Base-by-base conservation (phyloP, 2,329 filamentous ascomycete genomes). In the Fusarium sp. region DNA sequence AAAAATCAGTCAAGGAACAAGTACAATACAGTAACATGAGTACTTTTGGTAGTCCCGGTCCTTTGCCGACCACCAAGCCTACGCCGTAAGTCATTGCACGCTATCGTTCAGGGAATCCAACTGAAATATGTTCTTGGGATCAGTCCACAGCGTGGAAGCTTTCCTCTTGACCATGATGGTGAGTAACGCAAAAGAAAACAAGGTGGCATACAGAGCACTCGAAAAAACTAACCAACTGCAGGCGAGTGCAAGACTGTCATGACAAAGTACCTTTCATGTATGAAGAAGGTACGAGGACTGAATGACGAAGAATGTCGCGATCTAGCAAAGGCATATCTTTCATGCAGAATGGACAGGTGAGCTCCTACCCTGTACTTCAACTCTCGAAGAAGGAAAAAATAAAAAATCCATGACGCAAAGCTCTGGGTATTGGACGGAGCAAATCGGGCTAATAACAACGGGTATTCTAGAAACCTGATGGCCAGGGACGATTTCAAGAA, bases 401-500 rank as follows among this genome's bases (percentile, higher is more conserved):
- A 34, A 23, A 33, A 34, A 12, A 31, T 45, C 60, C 60, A 57
- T 72, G 59, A 73, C 52, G 57, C 49, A 67, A 57, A 31, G 46
- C 40, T 65, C 15, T 67, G 62, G 59, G 33, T 51, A 26, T 40
- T 26, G n/a, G 23, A 51, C 47, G 47, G 60, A 62, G 61, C 28
- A 65, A 62, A 56, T 49, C 66, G 54, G 67, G 59, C 71, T 72
- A 51, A 70, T 58, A 36, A 42, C 46, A 36, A 37, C 52, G 47
- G 46, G 10, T 69, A 47, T 47, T 47, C 38, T 57, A 94, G 94
- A 72, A 97, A 98, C 77, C 83, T 99, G 33, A 99, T 99, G 96
- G 94, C 94, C 9, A 93, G 88, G 72, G 96, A 99, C 76, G 92
- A 97, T 62, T 96, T 98, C 80, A 93, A 92, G 80, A 99, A 99